These are phyloP conservation scores for Neoscytalidium dimidiatum DNA, from an alignment of 2,329 filamentous ascomycete genomes.

Conservation along the genomic window DNA sequence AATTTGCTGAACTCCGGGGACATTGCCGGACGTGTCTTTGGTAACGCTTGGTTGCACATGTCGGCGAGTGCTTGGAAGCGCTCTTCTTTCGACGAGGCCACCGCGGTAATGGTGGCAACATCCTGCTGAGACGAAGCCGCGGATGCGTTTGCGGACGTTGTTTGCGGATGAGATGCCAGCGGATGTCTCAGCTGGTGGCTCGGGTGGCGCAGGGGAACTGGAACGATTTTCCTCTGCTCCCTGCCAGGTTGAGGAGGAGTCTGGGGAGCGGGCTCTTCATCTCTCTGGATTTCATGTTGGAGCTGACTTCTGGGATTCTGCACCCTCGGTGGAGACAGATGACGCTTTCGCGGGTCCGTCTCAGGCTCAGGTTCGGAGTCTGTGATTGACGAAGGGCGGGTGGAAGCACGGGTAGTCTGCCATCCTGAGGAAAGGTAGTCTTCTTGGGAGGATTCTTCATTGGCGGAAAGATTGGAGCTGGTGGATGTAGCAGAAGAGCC, in stretches of 20 bases:
- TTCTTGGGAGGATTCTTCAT: not conserved
- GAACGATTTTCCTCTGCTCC: not conserved
- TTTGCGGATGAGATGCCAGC: not conserved
- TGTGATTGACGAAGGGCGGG: slow-evolving; percentile 1
- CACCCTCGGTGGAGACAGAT: not conserved
- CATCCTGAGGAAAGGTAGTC: slow-evolving; percentile 1
- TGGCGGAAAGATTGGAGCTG: not conserved
- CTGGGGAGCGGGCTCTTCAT: not conserved
- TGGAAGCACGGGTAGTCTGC: slow-evolving; percentile 10
- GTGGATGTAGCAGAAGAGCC: not conserved
- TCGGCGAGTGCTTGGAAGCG: not conserved
- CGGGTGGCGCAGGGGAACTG: not conserved
- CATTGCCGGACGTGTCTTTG: slow-evolving; percentile 1
- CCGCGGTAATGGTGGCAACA: not conserved
- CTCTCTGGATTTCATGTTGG: not conserved
- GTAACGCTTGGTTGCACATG: not conserved
- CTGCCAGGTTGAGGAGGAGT: not conserved
- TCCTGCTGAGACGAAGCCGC: not conserved
- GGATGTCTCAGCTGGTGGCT: slow-evolving; percentile 8
- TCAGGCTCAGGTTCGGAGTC: not conserved
- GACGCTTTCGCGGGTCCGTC: not conserved
- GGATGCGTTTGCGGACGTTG: not conserved
- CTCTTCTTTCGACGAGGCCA: not conserved
- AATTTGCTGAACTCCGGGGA: slow-evolving; percentile 10
- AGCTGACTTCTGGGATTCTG: not conserved